A percentile compares a stretch with the other conserved stretches of the same genome.
Evolutionary conservation across 371 early-diverging fungal species (phyloP).

Genomic region (Mycotypha africana): DNA sequence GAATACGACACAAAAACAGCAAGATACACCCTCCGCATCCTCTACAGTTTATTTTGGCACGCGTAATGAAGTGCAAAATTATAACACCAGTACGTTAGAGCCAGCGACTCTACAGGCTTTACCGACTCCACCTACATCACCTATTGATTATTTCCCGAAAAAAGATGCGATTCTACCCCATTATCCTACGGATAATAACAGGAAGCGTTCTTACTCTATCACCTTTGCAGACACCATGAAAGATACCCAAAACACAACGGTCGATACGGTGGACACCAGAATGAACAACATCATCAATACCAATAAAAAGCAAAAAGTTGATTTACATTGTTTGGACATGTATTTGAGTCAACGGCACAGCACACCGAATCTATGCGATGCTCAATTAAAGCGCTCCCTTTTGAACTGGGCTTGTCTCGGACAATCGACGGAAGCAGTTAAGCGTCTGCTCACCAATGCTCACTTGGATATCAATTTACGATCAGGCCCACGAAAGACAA

Average conservation of each 20-base stretch:
- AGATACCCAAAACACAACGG: too few species aligned
- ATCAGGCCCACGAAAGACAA: constrained; percentile 25
- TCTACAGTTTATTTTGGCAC: too few species aligned
- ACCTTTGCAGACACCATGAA: constrained; percentile 14
- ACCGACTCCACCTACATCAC: constrained; percentile 33
- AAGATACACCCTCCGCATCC: too few species aligned
- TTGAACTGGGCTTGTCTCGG: constrained; percentile 33
- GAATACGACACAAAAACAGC: too few species aligned
- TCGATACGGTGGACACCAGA: too few species aligned
- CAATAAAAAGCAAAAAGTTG: constrained; percentile 8
- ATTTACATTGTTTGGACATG: constrained; percentile 10
- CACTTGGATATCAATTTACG: constrained; percentile 26
- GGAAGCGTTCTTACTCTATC: constrained; percentile 24
- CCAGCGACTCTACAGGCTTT: too few species aligned
- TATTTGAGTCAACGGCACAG: constrained; percentile 16
- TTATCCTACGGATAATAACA: neutral
- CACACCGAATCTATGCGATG: constrained; percentile 19
- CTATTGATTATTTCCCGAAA: constrained; percentile 6
- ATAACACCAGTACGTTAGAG: too few species aligned
- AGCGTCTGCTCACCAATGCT: constrained; percentile 14
- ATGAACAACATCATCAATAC: neutral
- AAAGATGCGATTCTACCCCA: neutral
- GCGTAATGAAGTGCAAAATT: too few species aligned
- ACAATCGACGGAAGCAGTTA: constrained; percentile 21
- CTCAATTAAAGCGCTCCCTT: constrained; percentile 19